Percentiles rank a stretch among this genome's conserved stretches.
Conservation (phyloP, 2,329 filamentous ascomycete species). For the Stagonosporopsis cucurbitacearum region DNA sequence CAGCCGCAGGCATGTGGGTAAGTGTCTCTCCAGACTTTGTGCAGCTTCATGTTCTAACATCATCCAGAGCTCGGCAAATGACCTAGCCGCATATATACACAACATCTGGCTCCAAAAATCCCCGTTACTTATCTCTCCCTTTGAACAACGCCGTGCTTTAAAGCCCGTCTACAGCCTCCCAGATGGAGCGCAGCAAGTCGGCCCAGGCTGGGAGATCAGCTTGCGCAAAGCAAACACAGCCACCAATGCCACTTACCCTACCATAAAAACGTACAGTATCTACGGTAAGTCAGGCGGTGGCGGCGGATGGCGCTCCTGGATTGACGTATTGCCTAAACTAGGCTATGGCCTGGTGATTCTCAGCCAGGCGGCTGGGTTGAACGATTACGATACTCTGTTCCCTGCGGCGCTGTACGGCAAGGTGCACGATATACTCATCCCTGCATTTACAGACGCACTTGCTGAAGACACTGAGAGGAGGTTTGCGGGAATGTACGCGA, state of each 20-base stretch:
- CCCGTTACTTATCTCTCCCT: constrained; percentile 33
- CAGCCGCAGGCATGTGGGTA: constrained; percentile 42
- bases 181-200: constrained; percentile 39
- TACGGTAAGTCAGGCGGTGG: constrained; percentile 45
- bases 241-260: constrained; percentile 4
- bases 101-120: constrained; percentile 33
- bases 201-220: constrained; percentile 42
- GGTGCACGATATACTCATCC: constrained; percentile 34
- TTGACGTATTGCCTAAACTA: constrained; percentile 39
- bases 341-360: constrained; percentile 41
- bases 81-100: constrained; percentile 36
- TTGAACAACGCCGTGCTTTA: constrained; percentile 33
- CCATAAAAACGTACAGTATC: constrained; percentile 31
- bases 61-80: constrained; percentile 35
- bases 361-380: constrained; percentile 24
- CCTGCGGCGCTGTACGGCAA: constrained; percentile 24
- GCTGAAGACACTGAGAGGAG: constrained; percentile 16
- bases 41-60: not conserved
- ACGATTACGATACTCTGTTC: constrained; percentile 24
- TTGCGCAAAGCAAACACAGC: constrained; percentile 22
- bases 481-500: constrained; percentile 34
- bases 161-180: constrained; percentile 30
- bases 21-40: not conserved
- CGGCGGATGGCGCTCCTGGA: constrained; percentile 42
- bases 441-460: constrained; percentile 35